Base-by-base conservation (phyloP, 192 early-diverging fungal species). In the Coemansia sp. region DNA sequence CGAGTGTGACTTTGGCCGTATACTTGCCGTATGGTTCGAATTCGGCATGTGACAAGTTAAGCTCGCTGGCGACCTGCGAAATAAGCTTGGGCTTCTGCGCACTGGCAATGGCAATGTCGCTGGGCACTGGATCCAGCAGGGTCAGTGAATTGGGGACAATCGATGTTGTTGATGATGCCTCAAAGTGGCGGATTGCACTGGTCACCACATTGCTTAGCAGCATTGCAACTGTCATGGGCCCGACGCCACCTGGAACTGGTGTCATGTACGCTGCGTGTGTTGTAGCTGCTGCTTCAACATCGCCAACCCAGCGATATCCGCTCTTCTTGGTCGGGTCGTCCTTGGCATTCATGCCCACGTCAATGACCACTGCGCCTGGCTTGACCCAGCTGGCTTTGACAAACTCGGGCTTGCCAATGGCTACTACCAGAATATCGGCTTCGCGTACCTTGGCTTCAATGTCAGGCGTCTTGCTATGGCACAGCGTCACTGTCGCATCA, bases 201-300 rank as follows among this genome's bases (percentile, higher is more conserved):
- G 86, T 63, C 0, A 93, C 79, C 8, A 92, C 94, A 79, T 99
- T 99, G 58, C 90, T 75, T 81, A 99, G 80, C 12, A 99, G 81
- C 96, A 99, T 98, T 49, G 94, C 94, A 7, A 99, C 96, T 7
- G 97, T 99, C 97, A 99, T 99, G 5, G 97, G 97, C 0, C 97
- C 97, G n/a, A 99, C 97, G 39, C 97, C 96, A 32, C 96, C 96
- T 39, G 97, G 97, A 50, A 99, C 97, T 2, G 97, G 95, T 9
- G 96, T 98, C 69, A 97, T 94, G 43, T 86, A 84, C 15, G 88
- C 83, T 0, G 95, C 96, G 4, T 90, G 85, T 41, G 85, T 39
- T 12, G 69, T 72, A 5, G 92, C 94, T 4, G 67, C 75, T 2
- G 88, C 83, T 35, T 96, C 92, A 32, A 97, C 95, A 73, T 99